These are phyloP conservation scores for Sphaerulina vaccinii DNA, from an alignment of 2,329 filamentous ascomycete species.

Conservation along the genomic window DNA sequence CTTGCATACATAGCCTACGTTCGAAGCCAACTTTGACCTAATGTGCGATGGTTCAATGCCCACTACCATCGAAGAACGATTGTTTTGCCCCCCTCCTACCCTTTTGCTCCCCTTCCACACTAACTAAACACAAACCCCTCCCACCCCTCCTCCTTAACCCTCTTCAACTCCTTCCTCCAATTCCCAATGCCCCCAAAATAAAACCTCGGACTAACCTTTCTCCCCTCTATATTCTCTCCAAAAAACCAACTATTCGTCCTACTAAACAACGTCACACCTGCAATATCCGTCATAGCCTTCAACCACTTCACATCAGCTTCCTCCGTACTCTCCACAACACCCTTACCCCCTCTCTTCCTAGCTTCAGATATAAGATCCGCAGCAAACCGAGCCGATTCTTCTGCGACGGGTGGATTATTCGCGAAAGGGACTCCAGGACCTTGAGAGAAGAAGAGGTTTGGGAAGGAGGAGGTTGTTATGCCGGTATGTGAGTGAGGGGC, in stretches of 20 bases:
- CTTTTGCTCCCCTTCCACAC: background rate
- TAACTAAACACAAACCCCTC: slow-evolving; percentile 1
- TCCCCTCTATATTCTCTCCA: slow-evolving; percentile 8
- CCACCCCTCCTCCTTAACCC: slow-evolving; percentile 3
- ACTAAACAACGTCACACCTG: slow-evolving; percentile 2
- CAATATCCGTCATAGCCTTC: background rate
- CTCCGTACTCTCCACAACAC: slow-evolving; percentile 6
- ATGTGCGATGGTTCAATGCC: too few species aligned
- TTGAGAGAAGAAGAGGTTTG: slow-evolving; percentile 38
- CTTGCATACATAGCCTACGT: too few species aligned
- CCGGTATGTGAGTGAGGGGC: slow-evolving; percentile 42
- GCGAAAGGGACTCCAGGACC: slow-evolving; percentile 41
- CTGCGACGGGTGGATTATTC: slow-evolving; percentile 5
- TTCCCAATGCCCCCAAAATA: slow-evolving; percentile 9
- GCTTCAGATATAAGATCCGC: slow-evolving; percentile 3
- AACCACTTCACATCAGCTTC: slow-evolving; percentile 11
- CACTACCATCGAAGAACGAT: too few species aligned
- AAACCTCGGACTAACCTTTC: slow-evolving; percentile 5
- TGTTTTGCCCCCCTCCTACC: too few species aligned
- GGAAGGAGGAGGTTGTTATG: slow-evolving; percentile 35
- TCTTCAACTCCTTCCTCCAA: slow-evolving; percentile 2
- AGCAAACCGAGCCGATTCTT: background rate
- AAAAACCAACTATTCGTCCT: slow-evolving; percentile 12
- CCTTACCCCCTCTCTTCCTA: background rate
- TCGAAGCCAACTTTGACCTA: too few species aligned